These are phyloP conservation scores for Blastobotrys serpentis DNA, from an alignment of 1,139 yeast genomes.

Conservation along the genomic window DNA sequence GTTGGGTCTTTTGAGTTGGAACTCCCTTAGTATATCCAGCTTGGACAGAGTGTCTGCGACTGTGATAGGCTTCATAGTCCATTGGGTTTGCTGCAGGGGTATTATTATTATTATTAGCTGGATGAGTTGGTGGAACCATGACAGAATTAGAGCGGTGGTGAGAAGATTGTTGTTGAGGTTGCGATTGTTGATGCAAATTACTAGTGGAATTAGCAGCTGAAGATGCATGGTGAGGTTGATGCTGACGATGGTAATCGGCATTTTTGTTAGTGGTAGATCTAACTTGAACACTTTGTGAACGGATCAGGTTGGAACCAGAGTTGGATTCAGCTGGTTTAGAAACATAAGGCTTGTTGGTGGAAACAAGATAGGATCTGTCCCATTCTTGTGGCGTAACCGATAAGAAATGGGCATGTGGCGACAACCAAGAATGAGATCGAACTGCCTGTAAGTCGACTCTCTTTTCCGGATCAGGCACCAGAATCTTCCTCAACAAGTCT, in stretches of 20 bases:
- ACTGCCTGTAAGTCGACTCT: slow-evolving; percentile 70
- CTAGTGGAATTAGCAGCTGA: slow-evolving; percentile 13
- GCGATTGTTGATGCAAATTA: slow-evolving; percentile 10
- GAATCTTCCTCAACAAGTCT: slow-evolving; percentile 78
- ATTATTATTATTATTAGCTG: slow-evolving; percentile 8
- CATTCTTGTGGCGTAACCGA: slow-evolving; percentile 86
- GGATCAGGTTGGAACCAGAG: slow-evolving; percentile 17
- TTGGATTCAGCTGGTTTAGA: slow-evolving; percentile 13
- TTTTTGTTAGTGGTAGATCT: slow-evolving; percentile 16
- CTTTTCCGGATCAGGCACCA: slow-evolving; percentile 81
- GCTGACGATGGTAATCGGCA: slow-evolving; percentile 3
- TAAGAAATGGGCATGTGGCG: slow-evolving; percentile 75
- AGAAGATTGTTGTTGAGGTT: slow-evolving; percentile 7
- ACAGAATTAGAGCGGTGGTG: slow-evolving; percentile 21
- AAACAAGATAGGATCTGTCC: slow-evolving; percentile 49
- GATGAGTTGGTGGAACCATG: slow-evolving; percentile 10
- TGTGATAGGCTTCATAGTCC: slow-evolving; percentile 22
- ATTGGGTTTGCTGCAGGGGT: slow-evolving; percentile 8
- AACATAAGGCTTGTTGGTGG: slow-evolving; percentile 16
- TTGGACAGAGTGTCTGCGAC: slow-evolving; percentile 34
- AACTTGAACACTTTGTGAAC: slow-evolving; percentile 32
- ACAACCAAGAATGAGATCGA: slow-evolving; percentile 82
- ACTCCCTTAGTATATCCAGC: slow-evolving; percentile 30
- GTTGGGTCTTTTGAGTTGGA: slow-evolving; percentile 14
- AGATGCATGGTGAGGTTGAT: slow-evolving; percentile 9